These are phyloP conservation scores for Nannizziopsis arthrosporioides DNA, from an alignment of 2,329 filamentous ascomycete species.

Conservation along the genomic window DNA sequence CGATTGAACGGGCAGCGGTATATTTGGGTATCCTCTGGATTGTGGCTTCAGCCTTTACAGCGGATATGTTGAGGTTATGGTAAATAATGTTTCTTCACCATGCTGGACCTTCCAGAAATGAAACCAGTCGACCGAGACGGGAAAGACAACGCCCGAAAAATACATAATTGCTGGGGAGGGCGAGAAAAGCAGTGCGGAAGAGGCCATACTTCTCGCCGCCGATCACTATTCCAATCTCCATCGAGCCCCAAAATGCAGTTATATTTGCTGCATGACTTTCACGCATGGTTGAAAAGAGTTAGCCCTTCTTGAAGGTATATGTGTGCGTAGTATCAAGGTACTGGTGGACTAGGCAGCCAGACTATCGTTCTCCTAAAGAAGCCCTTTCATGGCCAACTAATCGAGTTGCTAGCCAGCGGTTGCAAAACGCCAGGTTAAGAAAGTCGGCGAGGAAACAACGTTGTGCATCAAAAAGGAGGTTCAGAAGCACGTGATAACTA, in stretches of 20 bases:
- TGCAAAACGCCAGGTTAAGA: constrained; percentile 14
- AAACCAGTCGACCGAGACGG: constrained; percentile 33
- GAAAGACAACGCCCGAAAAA: constrained; percentile 17
- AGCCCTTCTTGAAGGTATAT: not conserved
- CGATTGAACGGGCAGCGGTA: constrained; percentile 2
- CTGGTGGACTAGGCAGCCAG: constrained; percentile 23
- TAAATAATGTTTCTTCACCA: constrained; percentile 31
- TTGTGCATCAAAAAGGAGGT: constrained; percentile 13
- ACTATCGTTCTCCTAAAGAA: constrained; percentile 20
- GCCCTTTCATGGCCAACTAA: constrained; percentile 22
- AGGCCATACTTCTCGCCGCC: no score
- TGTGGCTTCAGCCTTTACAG: constrained; percentile 11
- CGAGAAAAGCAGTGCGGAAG: no score
- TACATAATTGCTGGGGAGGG: no score
- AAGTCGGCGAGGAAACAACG: constrained; percentile 8
- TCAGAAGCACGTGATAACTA: constrained; percentile 8
- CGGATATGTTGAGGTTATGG: constrained; percentile 35
- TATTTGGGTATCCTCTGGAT: constrained; percentile 9
- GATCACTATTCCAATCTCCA: no score
- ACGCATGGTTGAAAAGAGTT: not conserved
- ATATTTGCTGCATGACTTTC: no score
- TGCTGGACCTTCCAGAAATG: constrained; percentile 37
- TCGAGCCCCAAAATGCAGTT: no score
- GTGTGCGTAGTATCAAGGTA: constrained; percentile 18
- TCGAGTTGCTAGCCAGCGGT: constrained; percentile 20